Evolutionary conservation across 805 yeast genomes (phyloP).

Genomic region (Helenozyma rhizophorensis): DNA sequence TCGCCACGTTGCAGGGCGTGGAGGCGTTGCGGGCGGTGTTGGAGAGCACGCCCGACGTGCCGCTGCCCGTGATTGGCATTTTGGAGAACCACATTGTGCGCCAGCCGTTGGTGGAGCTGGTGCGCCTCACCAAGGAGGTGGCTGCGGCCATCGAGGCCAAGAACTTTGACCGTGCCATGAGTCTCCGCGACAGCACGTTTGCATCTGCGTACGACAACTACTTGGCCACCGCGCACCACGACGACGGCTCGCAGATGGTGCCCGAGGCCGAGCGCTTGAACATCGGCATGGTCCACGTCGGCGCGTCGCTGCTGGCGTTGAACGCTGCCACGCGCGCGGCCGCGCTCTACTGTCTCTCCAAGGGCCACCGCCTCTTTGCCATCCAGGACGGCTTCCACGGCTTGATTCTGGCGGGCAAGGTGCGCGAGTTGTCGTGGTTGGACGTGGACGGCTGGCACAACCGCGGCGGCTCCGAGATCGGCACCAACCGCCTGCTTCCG

Average conservation of each 20-base stretch:
- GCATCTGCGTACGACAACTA: slow-evolving; percentile 49
- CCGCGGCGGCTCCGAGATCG: slow-evolving; percentile 76
- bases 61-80: slow-evolving; percentile 92
- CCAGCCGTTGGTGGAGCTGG: slow-evolving; percentile 86
- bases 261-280: slow-evolving; percentile 56
- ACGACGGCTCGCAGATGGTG: slow-evolving; percentile 43
- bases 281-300: slow-evolving; percentile 70
- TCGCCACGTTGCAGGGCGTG: slow-evolving; percentile 96
- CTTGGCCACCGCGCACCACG: slow-evolving; percentile 60
- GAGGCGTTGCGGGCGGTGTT: slow-evolving; percentile 94
- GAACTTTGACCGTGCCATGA: slow-evolving; percentile 84
- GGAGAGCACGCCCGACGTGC: slow-evolving; percentile 82
- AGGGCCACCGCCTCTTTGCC: slow-evolving; percentile 69
- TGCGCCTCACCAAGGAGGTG: slow-evolving; percentile 78
- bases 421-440: slow-evolving; percentile 59
- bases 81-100: slow-evolving; percentile 83
- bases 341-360: slow-evolving; percentile 69
- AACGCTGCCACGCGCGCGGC: slow-evolving; percentile 75
- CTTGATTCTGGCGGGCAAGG: slow-evolving; percentile 56
- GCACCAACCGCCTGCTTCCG: slow-evolving; percentile 59
- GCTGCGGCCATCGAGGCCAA: slow-evolving; percentile 78
- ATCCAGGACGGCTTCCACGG: slow-evolving; percentile 76
- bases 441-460: slow-evolving; percentile 71
- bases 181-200: slow-evolving; percentile 83
- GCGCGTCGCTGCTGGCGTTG: slow-evolving; percentile 78